These are phyloP conservation scores for Termitomyces eurrhizus DNA, from an alignment of 768 basidiomycete genomes.

Conservation along the genomic window DNA sequence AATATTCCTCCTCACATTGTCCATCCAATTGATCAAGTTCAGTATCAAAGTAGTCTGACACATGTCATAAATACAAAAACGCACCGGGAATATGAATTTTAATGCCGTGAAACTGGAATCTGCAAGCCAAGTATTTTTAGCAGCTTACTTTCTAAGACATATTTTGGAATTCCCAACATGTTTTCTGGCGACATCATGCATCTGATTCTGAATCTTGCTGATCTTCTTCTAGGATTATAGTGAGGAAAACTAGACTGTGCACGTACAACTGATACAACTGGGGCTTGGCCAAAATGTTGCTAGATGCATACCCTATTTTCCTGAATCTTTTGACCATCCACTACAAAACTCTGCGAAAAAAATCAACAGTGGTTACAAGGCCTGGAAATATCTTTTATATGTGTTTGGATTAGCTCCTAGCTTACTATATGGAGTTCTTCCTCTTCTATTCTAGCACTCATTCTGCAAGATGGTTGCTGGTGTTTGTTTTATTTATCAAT, in stretches of 20 bases:
- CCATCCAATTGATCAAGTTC: neutral
- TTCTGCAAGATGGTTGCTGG: neutral
- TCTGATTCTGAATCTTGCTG: conserved; percentile 32
- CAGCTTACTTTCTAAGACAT: neutral
- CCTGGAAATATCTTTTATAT: conserved; percentile 4
- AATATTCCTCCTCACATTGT: conserved; percentile 12
- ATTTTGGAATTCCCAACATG: conserved; percentile 25
- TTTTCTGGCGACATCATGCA: conserved; percentile 39
- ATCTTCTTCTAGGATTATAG: conserved; percentile 33
- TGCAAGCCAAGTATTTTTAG: conserved; percentile 12
- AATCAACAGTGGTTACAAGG: conserved; percentile 31
- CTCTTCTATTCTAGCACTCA: neutral
- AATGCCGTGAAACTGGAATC: conserved; percentile 27
- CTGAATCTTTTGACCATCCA: conserved; percentile 36
- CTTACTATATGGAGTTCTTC: neutral
- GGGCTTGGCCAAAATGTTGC: conserved; percentile 27
- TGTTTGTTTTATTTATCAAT: neutral
- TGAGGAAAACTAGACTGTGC: conserved; percentile 21
- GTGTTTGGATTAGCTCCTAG: neutral
- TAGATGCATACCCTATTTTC: conserved; percentile 25
- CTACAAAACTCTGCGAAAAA: conserved; percentile 39
- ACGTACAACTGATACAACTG: conserved; percentile 11
- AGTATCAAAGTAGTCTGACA: conserved; percentile 11
- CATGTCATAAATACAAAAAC: conserved; percentile 15
- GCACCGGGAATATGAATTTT: conserved; percentile 13